Base-by-base conservation (phyloP, 2,329 filamentous ascomycete genomes). In the Claviceps fusiformis region DNA sequence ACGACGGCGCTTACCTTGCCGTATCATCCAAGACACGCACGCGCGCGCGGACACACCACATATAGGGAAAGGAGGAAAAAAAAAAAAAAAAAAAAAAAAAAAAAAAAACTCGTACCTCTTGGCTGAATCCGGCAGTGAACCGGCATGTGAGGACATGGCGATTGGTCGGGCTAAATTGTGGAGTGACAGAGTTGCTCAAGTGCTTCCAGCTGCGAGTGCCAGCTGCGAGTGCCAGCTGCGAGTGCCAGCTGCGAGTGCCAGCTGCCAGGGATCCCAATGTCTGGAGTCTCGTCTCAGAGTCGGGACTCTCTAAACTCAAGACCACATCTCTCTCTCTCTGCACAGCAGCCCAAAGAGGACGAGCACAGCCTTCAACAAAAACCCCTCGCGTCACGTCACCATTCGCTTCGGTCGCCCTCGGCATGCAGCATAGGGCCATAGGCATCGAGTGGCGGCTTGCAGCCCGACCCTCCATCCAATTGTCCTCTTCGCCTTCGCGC, bases 401-500 rank as follows among this genome's bases (percentile, higher is more conserved):
- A 45, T 48, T 48, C 45, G 39, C 44, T 29, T 31, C 51, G 6
- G 19, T 19, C 33, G 9, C 33, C 33, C 35, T 44, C 53, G 51
- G 45, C 56, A 55, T 54, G 56, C 57, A 57, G 55, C 56, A 53
- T 50, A 24, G 24, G 24, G 24, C 24, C 24, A 24, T 24, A 3
- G 24, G 24, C 24, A 47, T 50, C 31, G 17, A 50, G n/a, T 35
- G 56, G 58, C 59, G 57, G 53, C 58, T 54, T 59, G 59, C 58
- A 61, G 54, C 19, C 17, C 41, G 5, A 29, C 50, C 24, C 2
- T 24, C 24, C 44, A 50, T 56, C 60, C 59, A 61, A 60, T 61
- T 50, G 54, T 43, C 39, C 55, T 45, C 55, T 53, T 39, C 53
- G 15, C 15, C n/a, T 61, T 60, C 29, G 60, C 59, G 59, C 59